These are phyloP conservation scores for Fusarium sp. DNA, from an alignment of 2,329 filamentous ascomycete genomes.

Conservation along the genomic window DNA sequence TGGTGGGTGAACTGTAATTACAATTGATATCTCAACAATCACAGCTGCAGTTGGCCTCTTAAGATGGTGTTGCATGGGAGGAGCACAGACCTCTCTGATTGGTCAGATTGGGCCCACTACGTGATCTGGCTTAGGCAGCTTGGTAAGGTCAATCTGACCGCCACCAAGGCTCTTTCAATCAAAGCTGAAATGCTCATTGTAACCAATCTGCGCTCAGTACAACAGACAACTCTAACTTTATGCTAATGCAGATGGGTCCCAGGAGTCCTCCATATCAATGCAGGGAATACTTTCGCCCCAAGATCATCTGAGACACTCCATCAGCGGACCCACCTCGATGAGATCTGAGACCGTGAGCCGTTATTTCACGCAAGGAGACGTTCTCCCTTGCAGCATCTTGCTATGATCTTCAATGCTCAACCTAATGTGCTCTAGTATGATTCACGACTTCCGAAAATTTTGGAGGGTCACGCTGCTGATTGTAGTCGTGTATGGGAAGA, in stretches of 20 bases:
- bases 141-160: neutral
- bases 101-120: neutral
- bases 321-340: neutral
- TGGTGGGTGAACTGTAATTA: fast-evolving
- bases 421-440: neutral
- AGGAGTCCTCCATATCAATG: neutral
- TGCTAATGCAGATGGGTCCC: neutral
- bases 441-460: neutral
- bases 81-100: neutral
- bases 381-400: neutral
- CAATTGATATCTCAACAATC: too few species aligned
- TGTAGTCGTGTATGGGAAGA: neutral
- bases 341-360: neutral
- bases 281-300: neutral
- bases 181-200: neutral
- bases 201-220: fast-evolving
- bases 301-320: neutral
- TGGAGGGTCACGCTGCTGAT: neutral
- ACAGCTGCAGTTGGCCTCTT: too few species aligned
- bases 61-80: too few species aligned
- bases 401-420: neutral
- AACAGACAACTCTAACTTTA: neutral
- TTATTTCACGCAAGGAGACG: neutral
- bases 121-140: neutral
- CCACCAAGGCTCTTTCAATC: neutral